Conservation (phyloP, 202 grass and related monocot species). For the Panicum hallii region DNA sequence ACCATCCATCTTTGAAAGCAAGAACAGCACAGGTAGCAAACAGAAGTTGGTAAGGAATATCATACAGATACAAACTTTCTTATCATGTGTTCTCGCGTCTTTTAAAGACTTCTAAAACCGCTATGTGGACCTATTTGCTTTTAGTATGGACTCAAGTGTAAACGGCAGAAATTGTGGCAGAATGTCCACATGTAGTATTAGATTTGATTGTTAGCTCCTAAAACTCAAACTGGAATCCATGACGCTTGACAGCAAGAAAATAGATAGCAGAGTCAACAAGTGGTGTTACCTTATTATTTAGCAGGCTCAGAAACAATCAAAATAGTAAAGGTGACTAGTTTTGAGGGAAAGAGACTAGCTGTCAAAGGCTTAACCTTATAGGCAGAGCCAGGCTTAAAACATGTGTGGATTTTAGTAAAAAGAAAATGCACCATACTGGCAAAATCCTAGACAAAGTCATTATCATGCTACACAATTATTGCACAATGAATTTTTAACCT, state of each 20-base stretch:
- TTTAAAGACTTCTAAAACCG: background rate
- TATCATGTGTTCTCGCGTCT: background rate
- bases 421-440: background rate
- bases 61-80: background rate
- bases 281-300: conserved; percentile 36
- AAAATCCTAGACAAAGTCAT: conserved; percentile 13
- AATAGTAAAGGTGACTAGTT: conserved; percentile 7
- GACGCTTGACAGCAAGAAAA: conserved; percentile 16
- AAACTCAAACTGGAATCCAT: conserved; percentile 32
- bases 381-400: background rate
- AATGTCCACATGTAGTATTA: conserved; percentile 14
- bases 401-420: background rate
- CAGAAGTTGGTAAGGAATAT: conserved; percentile 17
- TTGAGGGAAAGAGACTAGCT: conserved; percentile 19
- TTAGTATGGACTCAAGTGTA: conserved; percentile 2
- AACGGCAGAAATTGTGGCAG: background rate
- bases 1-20: conserved; percentile 1
- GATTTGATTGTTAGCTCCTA: background rate
- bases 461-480: conserved; percentile 10
- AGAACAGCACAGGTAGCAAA: background rate
- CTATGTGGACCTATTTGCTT: background rate
- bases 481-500: conserved; percentile 4
- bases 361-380: background rate
- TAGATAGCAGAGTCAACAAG: background rate
- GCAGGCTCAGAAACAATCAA: conserved; percentile 15